These are phyloP conservation scores for Irpex sp. DNA, from an alignment of 1,284 basidiomycete genomes.

Conservation along the genomic window DNA sequence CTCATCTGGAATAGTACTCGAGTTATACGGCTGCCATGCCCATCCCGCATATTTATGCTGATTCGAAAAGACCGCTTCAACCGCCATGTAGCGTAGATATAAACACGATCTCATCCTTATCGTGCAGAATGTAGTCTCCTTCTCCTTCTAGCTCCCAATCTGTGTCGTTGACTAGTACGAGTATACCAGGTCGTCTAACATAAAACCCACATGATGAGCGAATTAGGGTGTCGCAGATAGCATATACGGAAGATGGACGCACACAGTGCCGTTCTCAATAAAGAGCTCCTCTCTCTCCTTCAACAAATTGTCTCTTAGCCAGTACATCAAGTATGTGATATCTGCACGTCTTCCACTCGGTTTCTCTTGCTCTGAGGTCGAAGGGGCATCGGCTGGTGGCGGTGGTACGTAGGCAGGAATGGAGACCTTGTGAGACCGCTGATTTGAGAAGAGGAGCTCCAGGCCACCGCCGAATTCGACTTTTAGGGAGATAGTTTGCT, in stretches of 20 bases:
- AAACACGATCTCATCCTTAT: conserved; percentile 90
- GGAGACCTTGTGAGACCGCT: conserved; percentile 56
- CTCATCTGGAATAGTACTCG: no score
- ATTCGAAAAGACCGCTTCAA: conserved; percentile 10
- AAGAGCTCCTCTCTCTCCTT: conserved; percentile 89
- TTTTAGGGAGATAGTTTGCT: conserved; percentile 35
- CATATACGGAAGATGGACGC: conserved; percentile 11
- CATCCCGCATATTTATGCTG: no score
- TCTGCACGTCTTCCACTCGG: conserved; percentile 50
- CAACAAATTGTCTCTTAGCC: conserved; percentile 78
- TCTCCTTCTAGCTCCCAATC: conserved; percentile 99
- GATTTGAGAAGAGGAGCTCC: conserved; percentile 76
- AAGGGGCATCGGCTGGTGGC: neutral
- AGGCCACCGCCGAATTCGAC: conserved; percentile 80
- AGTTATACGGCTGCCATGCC: no score
- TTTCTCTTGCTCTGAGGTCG: conserved; percentile 12
- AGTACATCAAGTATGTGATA: conserved; percentile 75
- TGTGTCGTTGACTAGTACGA: conserved; percentile 94
- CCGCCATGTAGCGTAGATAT: conserved; percentile 97
- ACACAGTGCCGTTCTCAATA: conserved; percentile 87
- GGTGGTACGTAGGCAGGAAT: conserved; percentile 48
- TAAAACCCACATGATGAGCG: no score
- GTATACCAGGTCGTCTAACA: conserved; percentile 87
- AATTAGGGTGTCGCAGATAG: no score
- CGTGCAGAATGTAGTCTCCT: conserved; percentile 78